phyloP scores from a whole-genome alignment of 169 alveolate species.

The Cryptosporidium sp. region DNA sequence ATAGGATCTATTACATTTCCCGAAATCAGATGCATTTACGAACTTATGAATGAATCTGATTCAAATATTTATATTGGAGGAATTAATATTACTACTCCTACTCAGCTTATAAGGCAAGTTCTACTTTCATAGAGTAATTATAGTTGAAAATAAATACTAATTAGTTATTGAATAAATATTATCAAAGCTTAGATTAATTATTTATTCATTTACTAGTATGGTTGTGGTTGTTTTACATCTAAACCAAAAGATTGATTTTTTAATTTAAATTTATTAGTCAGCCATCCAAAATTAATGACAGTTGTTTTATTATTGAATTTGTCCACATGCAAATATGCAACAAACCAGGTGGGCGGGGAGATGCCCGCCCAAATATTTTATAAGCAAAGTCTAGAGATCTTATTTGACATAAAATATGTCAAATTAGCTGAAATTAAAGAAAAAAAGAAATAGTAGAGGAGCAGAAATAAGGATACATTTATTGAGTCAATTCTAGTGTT shows the following conservation, averaged over 20 bases:
- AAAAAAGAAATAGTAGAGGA: neutral
- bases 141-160: neutral
- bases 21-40: constrained; percentile 83
- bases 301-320: neutral
- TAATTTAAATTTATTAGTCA: neutral
- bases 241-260: neutral
- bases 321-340: constrained; percentile 16
- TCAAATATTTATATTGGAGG: constrained; percentile 87
- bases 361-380: neutral
- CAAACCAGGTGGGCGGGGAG: neutral
- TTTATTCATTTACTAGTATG: neutral
- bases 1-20: constrained; percentile 86
- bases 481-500: neutral
- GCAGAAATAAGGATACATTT: neutral
- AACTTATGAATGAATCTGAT: constrained; percentile 76
- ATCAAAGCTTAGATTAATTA: neutral
- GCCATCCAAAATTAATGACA: neutral
- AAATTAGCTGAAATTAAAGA: neutral
- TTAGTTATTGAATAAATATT: neutral
- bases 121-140: constrained; percentile 2
- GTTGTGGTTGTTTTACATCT: neutral
- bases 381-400: constrained; percentile 24
- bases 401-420: neutral
- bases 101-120: constrained; percentile 50
- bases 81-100: constrained; percentile 71